Conservation (phyloP, 1,139 yeast species). For the Scheffersomyces illinoinensis region DNA sequence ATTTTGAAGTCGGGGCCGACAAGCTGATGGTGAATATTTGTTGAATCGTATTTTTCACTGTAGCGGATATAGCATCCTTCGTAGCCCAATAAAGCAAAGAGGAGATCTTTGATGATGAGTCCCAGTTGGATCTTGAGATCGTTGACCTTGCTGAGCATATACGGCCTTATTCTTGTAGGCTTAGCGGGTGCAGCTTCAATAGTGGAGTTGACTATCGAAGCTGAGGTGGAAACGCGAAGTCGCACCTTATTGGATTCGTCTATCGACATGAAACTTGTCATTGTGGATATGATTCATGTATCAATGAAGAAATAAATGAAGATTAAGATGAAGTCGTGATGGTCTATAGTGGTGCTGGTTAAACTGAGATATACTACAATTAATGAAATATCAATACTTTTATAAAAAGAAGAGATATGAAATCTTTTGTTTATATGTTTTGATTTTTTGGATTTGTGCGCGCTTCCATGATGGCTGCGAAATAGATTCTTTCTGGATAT, state of each 20-base stretch:
- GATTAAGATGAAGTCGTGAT: background rate
- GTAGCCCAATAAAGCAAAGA: constrained; percentile 68
- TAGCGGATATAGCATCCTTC: constrained; percentile 81
- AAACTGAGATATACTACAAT: background rate
- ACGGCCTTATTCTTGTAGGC: constrained; percentile 31
- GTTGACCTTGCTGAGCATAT: constrained; percentile 42
- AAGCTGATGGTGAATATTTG: constrained; percentile 33
- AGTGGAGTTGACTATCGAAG: constrained; percentile 21
- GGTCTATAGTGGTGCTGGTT: background rate
- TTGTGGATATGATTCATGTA: constrained; percentile 1
- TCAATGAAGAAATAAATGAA: background rate
- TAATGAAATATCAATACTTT: background rate
- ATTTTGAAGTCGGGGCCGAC: constrained; percentile 76
- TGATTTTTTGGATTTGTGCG: background rate
- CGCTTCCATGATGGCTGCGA: constrained; percentile 4
- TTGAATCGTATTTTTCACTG: constrained; percentile 59
- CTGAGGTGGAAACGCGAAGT: constrained; percentile 12
- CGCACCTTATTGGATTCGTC: constrained; percentile 17
- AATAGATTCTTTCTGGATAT: constrained; percentile 1
- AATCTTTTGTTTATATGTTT: background rate
- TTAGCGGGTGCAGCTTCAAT: constrained; percentile 10
- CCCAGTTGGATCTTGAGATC: constrained; percentile 67
- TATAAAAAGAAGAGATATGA: constrained; percentile 1
- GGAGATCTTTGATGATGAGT: constrained; percentile 65
- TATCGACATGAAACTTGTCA: constrained; percentile 13